A percentile compares a stretch with the other conserved stretches of the same genome.
Evolutionary conservation across 129 eudicot genomes (phyloP).

Genomic region (Daucus carota): DH1_v3.0 NC_030387.2:37992501-37993000

Average conservation of each 20-base stretch:
- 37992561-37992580: background rate
- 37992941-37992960: background rate
- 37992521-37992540: background rate
- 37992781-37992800: background rate
- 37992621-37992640: background rate
- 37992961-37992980: background rate
- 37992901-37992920: background rate
- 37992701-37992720: background rate
- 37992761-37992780: background rate
- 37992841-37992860: background rate
- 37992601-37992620: background rate
- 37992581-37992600: background rate
- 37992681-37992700: background rate
- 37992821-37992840: background rate
- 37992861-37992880: background rate
- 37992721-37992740: background rate
- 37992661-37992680: background rate
- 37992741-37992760: background rate
- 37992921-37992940: background rate
- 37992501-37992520: background rate
- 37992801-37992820: background rate
- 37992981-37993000: conserved; percentile 29
- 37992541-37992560: background rate
- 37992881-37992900: background rate
- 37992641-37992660: background rate